Base-by-base conservation (phyloP, 768 basidiomycete species). In the Boletus fagicola region DNA sequence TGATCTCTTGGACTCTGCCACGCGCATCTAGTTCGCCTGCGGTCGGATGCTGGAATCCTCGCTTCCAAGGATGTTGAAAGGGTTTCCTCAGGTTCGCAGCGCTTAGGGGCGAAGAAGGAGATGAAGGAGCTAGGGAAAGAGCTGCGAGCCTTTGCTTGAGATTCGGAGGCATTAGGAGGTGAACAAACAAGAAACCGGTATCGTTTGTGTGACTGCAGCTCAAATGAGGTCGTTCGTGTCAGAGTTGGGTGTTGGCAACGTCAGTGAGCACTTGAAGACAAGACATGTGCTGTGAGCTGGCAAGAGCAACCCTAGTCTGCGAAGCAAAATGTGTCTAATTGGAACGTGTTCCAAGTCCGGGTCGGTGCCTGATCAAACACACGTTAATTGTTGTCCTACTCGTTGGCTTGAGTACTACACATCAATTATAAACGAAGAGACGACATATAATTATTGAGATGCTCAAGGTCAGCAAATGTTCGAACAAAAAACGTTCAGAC, bases 131-230 rank as follows among this genome's bases (percentile, higher is more conserved):
- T 3, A 81, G 69, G 11, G 85, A 82, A 30, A 90, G 78, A 0
- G 86, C 82, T 18, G 85, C 81, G 8, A 90, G 79, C 57, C 83
- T 74, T 65, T 90, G 87, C 72, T 87, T 89, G 57, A 90, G 77
- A 49, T 72, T 83, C 22, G 81, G 68, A 30, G 73, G 52, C 66
- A 72, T 67, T 26, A 26, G 15, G 50, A 46, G 44, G 33, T 26
- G 42, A 33, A 42, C 33, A 6, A 22, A 39, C 31, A 36, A 5
- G 15, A 13, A n/a, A 24, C 24, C 33, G 18, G 28, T 36, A 1
- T 43, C 22, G 39, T 8, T 35, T 26, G 49, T 5, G 58, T 31
- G 26, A 42, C 11, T 39, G 26, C 18, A 35, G 22, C 18, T 42
- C n/a, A 11, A 51, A 36, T 11, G 49, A 9, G 47, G 50, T 49